Evolutionary conservation across 1,284 basidiomycete species (phyloP), one percentile per base, ranked within the genome.

Genomic region (Trametes hirsuta): DNA sequence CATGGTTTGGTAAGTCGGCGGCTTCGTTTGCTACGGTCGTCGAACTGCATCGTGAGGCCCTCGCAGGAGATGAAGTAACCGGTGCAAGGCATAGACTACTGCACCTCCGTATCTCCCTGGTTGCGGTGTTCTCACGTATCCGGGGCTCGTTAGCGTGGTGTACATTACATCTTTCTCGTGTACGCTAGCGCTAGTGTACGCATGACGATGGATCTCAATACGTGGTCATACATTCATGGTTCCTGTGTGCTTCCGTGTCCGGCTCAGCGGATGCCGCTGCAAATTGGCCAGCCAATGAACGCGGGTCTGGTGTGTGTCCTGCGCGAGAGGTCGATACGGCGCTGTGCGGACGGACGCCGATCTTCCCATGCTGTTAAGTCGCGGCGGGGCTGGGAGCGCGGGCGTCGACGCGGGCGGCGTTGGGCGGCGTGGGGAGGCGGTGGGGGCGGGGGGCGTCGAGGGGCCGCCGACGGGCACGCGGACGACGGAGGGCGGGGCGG

Each of bases 51-150:
- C 77, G 80, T 74, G 88, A 83, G 90, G 89, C 66, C 81, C 87
- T 91, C 89, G 88, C 89, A 91, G 90, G 86, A 92, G 88, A 91
- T 88, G 83, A 88, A 91, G 69, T 86, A 85, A 86, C 62, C 84
- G 87, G 90, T 83, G 90, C 90, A 89, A 73, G 86, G 90, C 89
- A 91, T 90, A 90, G 83, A 81, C 78, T 85, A 82, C 65, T 81
- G 55, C 64, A 84, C 90, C 87, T 86, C 88, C 85, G 89, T 92
- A 92, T 92, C 90, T 88, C 86, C 88, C 84, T 81, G 74, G 79
- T 74, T 79, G 80, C 79, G 77, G 69, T 45, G 67, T 72, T 70
- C 52, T 61, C 71, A 86, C 83, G 77, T 81, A 78, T 75, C 75
- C 73, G 79, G 87, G 88, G 90, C 81, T 90, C 90, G 90, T 92